Percentiles rank a stretch among this genome's conserved stretches.
Evolutionary conservation across 139 green algal genomes (phyloP).

Genomic region (Chlamydomonas schloesseri): DNA sequence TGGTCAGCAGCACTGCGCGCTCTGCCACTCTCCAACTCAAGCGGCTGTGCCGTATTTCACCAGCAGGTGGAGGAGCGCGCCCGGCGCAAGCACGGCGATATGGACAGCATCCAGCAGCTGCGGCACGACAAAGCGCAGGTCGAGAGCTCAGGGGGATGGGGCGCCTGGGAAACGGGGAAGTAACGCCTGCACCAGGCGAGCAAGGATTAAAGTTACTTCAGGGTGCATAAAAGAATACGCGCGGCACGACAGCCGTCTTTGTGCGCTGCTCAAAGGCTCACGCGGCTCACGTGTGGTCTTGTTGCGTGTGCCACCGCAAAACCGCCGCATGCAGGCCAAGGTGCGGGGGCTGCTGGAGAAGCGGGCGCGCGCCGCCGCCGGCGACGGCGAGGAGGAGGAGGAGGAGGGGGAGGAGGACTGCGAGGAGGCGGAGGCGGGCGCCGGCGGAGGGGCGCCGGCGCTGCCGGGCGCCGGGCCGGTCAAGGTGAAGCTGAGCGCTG

Average conservation of each 20-base stretch:
- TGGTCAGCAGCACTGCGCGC: too few species aligned
- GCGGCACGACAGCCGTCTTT: not conserved
- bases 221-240: too few species aligned
- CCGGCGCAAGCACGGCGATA: constrained; percentile 10
- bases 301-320: not conserved
- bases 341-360: constrained; percentile 16
- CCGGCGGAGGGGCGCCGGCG: not conserved
- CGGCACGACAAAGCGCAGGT: constrained; percentile 19
- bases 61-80: constrained; percentile 39
- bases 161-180: not conserved
- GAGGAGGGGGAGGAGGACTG: not conserved
- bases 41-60: too few species aligned
- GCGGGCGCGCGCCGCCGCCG: not conserved
- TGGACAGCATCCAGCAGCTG: not conserved
- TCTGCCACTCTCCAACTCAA: too few species aligned
- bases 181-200: not conserved
- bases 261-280: too few species aligned
- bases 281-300: too few species aligned
- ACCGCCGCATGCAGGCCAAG: not conserved
- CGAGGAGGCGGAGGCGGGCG: not conserved
- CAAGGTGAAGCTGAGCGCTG: constrained; percentile 9
- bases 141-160: not conserved
- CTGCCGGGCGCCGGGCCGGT: not conserved
- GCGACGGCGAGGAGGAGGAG: not conserved
- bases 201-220: too few species aligned